Evolutionary conservation across 1,139 yeast genomes (phyloP).

Genomic region (Wickerhamomyces sp.): DNA sequence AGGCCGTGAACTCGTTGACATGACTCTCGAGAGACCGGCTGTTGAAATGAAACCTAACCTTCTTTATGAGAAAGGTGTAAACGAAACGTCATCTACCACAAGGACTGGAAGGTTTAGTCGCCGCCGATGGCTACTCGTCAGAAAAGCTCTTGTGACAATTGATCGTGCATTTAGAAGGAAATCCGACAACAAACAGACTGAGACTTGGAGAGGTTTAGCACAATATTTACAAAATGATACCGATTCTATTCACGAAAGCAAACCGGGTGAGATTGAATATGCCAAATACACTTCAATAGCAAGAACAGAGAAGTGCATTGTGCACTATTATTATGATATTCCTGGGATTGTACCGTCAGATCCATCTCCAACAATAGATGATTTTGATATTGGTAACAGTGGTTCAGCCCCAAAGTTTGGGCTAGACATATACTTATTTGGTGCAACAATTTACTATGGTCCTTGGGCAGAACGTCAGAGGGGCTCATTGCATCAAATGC

Average conservation of each 20-base stretch:
- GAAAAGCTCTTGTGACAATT: not conserved
- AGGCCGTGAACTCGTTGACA: constrained; percentile 42
- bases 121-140: constrained; percentile 2
- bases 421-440: constrained; percentile 51
- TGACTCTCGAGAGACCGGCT: constrained; percentile 47
- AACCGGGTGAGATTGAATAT: constrained; percentile 54
- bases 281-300: constrained; percentile 75
- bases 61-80: constrained; percentile 9
- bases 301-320: constrained; percentile 52
- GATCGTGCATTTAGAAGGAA: constrained; percentile 25
- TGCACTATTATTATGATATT: constrained; percentile 63
- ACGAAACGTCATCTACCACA: not conserved
- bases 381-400: constrained; percentile 51
- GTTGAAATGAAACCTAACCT: constrained; percentile 68
- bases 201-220: constrained; percentile 41
- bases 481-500: constrained; percentile 54
- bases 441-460: constrained; percentile 77
- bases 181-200: constrained; percentile 37
- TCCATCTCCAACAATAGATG: constrained; percentile 29
- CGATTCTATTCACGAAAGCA: constrained; percentile 19
- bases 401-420: constrained; percentile 65
- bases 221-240: constrained; percentile 30
- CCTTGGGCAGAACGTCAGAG: constrained; percentile 95
- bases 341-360: constrained; percentile 58
- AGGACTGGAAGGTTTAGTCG: not conserved